These are phyloP conservation scores for Aspergillus pseudoterreus DNA, from an alignment of 2,329 filamentous ascomycete species.

Conservation along the genomic window DNA sequence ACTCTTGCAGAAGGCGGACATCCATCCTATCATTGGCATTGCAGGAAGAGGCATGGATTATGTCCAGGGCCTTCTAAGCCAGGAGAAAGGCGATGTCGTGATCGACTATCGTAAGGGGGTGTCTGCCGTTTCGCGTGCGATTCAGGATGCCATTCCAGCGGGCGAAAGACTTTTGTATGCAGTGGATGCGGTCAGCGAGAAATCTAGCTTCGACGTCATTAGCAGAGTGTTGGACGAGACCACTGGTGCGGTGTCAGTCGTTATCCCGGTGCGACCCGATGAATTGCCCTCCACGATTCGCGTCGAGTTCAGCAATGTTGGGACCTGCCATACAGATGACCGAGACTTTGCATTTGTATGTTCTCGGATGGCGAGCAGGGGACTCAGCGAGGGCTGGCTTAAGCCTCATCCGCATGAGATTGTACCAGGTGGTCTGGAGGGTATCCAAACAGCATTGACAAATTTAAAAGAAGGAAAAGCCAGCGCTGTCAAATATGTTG, in stretches of 20 bases:
- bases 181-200: neutral
- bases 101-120: conserved; percentile 56
- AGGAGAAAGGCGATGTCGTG: conserved; percentile 51
- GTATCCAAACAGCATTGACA: conserved; percentile 50
- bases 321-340: neutral
- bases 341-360: conserved; percentile 37
- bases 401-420: conserved; percentile 47
- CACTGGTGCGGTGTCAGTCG: neutral
- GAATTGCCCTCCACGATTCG: neutral
- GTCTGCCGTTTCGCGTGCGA: neutral
- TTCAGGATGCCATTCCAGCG: neutral
- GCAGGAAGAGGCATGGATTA: conserved; percentile 49
- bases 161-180: neutral
- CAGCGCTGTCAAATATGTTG: conserved; percentile 62
- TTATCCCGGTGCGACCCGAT: neutral
- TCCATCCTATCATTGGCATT: conserved; percentile 58
- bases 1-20: conserved; percentile 49
- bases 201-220: neutral
- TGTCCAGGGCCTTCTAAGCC: conserved; percentile 50
- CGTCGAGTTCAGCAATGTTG: neutral
- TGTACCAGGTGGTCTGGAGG: conserved; percentile 49
- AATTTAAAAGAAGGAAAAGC: conserved; percentile 58
- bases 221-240: neutral
- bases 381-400: conserved; percentile 47
- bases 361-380: conserved; percentile 42